Percentiles rank a stretch among this genome's conserved stretches.
Evolutionary conservation across 2,329 filamentous ascomycete species (phyloP).

Genomic region (Cordyceps sp.): DNA sequence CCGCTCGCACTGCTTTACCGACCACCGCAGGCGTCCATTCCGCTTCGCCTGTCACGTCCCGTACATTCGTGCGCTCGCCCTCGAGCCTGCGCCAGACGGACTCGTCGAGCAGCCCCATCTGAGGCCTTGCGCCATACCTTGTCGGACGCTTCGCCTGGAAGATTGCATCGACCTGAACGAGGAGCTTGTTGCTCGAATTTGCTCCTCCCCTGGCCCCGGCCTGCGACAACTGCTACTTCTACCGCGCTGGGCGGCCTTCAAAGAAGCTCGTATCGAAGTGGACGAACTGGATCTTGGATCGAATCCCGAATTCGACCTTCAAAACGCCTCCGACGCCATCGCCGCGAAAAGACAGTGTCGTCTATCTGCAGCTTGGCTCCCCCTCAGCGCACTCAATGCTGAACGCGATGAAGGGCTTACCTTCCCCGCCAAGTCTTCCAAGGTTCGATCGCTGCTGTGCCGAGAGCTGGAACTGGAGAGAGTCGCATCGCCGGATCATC

Average conservation of each 20-base stretch:
- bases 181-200: not conserved
- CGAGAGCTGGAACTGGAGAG: constrained; percentile 11
- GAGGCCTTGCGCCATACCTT: constrained; percentile 4
- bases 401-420: constrained; percentile 12
- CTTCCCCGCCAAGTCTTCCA: constrained; percentile 8
- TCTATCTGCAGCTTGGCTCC: constrained; percentile 13
- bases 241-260: constrained; percentile 1
- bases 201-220: not conserved
- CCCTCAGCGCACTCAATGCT: constrained; percentile 7
- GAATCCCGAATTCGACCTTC: constrained; percentile 7
- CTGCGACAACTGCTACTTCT: not conserved
- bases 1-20: constrained; percentile 10
- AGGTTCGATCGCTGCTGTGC: constrained; percentile 9
- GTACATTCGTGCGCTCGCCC: constrained; percentile 5
- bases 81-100: constrained; percentile 3
- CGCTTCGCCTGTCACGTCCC: constrained; percentile 9
- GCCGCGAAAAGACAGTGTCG: constrained; percentile 5
- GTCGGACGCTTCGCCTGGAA: constrained; percentile 3
- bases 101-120: constrained; percentile 9
- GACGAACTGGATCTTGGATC: constrained; percentile 10
- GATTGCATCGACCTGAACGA: not conserved
- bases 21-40: constrained; percentile 10
- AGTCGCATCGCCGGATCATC: constrained; percentile 1
- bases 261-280: constrained; percentile 6
- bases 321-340: constrained; percentile 7